Evolutionary conservation across 192 early-diverging fungal genomes (phyloP).

Genomic region (Rhizophagus clarus): DNA sequence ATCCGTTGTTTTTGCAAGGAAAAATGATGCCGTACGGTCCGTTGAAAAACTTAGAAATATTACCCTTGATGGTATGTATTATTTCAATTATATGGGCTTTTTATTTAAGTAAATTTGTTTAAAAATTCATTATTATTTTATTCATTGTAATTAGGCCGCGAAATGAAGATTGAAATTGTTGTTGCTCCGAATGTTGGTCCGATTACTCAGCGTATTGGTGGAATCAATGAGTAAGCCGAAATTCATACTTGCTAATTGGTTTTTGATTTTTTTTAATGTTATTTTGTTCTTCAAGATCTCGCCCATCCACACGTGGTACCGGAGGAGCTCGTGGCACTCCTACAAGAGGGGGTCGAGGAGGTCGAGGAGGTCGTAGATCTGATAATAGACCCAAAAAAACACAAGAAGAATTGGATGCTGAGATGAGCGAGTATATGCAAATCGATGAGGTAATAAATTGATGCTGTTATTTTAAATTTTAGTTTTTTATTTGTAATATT

Average conservation of each 20-base stretch:
- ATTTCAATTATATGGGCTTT: neutral
- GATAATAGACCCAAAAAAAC: constrained; percentile 46
- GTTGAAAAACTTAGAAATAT: constrained; percentile 52
- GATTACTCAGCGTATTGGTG: constrained; percentile 34
- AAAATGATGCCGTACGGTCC: constrained; percentile 48
- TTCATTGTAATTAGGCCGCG: constrained; percentile 34
- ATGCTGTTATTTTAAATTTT: no score
- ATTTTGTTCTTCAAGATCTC: constrained; percentile 23
- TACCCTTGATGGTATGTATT: constrained; percentile 49
- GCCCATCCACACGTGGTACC: constrained; percentile 30
- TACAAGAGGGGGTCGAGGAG: constrained; percentile 40
- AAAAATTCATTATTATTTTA: neutral
- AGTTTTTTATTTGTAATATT: no score
- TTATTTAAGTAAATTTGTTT: neutral
- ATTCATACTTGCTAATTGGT: neutral
- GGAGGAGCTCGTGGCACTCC: constrained; percentile 41
- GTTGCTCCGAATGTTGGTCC: constrained; percentile 43
- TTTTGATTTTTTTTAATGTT: neutral
- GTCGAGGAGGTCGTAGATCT: constrained; percentile 32
- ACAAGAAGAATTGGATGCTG: constrained; percentile 49
- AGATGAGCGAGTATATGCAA: constrained; percentile 56
- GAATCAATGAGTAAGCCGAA: constrained; percentile 36
- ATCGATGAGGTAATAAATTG: constrained; percentile 38
- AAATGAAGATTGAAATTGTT: constrained; percentile 53
- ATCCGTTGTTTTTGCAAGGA: constrained; percentile 46